These are phyloP conservation scores for Chaetomiaceae sp. DNA, from an alignment of 2,329 filamentous ascomycete species.

Conservation along the genomic window DNA sequence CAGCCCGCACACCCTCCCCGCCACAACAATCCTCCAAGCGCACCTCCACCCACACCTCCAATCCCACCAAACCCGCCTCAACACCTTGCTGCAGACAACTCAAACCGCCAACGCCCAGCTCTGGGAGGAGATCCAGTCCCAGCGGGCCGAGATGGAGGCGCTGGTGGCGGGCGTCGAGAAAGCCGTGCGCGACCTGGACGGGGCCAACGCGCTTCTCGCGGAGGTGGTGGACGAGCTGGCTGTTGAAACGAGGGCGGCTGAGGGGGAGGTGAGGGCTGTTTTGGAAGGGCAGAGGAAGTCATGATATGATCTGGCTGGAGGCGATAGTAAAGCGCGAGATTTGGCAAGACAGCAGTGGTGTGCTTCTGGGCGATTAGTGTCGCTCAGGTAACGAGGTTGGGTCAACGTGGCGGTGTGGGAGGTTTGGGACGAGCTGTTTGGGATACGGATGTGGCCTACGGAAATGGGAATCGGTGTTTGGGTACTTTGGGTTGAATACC, in stretches of 20 bases:
- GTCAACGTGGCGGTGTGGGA: no score
- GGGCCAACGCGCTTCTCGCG: slow-evolving; percentile 47
- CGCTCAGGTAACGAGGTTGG: no score
- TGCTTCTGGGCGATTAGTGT: no score
- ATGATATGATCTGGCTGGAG: no score
- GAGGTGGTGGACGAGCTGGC: slow-evolving; percentile 46
- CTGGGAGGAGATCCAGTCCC: slow-evolving; percentile 46
- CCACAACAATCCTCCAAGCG: slow-evolving; percentile 48
- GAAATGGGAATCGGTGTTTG: no score
- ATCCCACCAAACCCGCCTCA: slow-evolving; percentile 52
- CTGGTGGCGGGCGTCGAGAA: slow-evolving; percentile 48
- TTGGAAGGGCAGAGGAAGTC: not conserved
- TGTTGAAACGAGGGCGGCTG: slow-evolving; percentile 44
- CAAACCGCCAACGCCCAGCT: slow-evolving; percentile 54
- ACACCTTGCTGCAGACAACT: slow-evolving; percentile 52
- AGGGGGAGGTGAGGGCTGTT: slow-evolving; percentile 36
- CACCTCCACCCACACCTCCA: slow-evolving; percentile 52
- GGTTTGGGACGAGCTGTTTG: no score
- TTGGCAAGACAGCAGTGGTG: no score
- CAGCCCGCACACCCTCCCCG: slow-evolving; percentile 54
- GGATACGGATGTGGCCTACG: no score
- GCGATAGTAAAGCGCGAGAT: no score
- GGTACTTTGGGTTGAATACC: not conserved
- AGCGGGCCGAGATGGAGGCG: slow-evolving; percentile 51
- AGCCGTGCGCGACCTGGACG: slow-evolving; percentile 50